phyloP scores from a whole-genome alignment of 2,329 filamentous ascomycete genomes.

The Colletotrichum theobromicola region DNA sequence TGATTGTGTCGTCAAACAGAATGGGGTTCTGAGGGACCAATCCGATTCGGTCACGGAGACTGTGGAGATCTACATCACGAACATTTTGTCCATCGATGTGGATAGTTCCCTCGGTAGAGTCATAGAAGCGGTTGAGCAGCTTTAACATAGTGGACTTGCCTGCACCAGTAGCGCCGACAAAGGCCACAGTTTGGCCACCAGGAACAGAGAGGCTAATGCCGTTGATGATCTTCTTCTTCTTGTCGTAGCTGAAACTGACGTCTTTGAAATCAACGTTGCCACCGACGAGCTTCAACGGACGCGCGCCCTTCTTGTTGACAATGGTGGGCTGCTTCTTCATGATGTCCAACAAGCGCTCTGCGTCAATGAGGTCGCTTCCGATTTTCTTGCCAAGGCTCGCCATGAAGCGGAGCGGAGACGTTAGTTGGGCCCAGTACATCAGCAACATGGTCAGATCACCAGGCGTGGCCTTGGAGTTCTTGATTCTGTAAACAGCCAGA shows the following conservation, averaged over 20 bases:
- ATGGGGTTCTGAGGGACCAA: conserved; percentile 62
- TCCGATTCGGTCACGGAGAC: conserved; percentile 58
- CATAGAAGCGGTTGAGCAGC: conserved; percentile 65
- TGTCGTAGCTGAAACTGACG: conserved; percentile 65
- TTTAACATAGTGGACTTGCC: conserved; percentile 65
- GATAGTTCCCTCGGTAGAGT: conserved; percentile 58
- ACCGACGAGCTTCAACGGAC: conserved; percentile 53
- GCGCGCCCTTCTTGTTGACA: conserved; percentile 55
- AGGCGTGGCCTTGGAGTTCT: conserved; percentile 61
- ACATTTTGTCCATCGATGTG: conserved; percentile 63
- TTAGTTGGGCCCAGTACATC: conserved; percentile 77
- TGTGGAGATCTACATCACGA: conserved; percentile 56
- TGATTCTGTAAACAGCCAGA: conserved; percentile 69
- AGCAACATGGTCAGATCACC: conserved; percentile 75
- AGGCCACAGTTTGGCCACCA: conserved; percentile 60
- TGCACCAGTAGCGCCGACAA: conserved; percentile 65
- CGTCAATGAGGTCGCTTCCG: conserved; percentile 61
- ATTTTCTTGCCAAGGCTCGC: conserved; percentile 60
- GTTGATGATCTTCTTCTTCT: conserved; percentile 62
- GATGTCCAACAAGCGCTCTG: conserved; percentile 62
- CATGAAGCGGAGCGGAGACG: conserved; percentile 75
- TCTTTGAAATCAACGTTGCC: conserved; percentile 60
- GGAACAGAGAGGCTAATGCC: conserved; percentile 55
- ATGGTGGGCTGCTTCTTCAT: conserved; percentile 64
- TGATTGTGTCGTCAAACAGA: conserved; percentile 63